Base-by-base conservation (phyloP, 2,329 filamentous ascomycete species). In the Fusarium pseudoanthophilum region DNA sequence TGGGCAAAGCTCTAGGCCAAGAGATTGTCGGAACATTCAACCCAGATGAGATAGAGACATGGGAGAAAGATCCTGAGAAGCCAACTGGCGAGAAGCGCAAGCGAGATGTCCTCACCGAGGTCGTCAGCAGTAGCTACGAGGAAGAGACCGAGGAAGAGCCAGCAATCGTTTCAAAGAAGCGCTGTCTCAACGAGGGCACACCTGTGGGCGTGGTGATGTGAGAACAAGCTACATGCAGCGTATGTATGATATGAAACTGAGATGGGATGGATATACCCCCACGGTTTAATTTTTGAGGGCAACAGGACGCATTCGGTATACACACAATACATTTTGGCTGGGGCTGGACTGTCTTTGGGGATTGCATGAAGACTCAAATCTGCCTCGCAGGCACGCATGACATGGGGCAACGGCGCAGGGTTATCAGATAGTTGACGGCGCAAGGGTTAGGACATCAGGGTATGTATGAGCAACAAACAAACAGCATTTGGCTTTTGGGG, bases 1-100 rank as follows among this genome's bases (percentile, higher is more conserved):
- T 90, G 1, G 87, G 86, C 43, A 84, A 84, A 69, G 88, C 87
- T 7, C 79, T 90, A 1, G 88, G 88, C 13, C 78, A 80, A 24
- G 87, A 88, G 7, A 72, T 89, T 18, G 85, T 88, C 8, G 87
- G 87, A 2, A 56, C 67, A 4, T 82, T 84, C 55, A 80, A 85
- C 57, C 65, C 76, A 2, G 77, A 81, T 11, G 77, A 80, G 21
- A 85, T 88, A 56, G 84, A 87, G 63, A 86, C 84, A 3, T 88
- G 84, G 81, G 83, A 85, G 58, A 78, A 80, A 10, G 80, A 83
- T 4, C 74, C 77, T 13, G 83, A 85, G 72, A 79, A 82, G 53
- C 78, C 78, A 32, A 64, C 64, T 13, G 60, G 67, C 39, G 66
- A 69, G 45, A 83, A 82, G 69, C 76, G 79, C 7, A 83, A 83